Percentiles rank a stretch among this genome's conserved stretches.
These are phyloP conservation scores for Abrus pulchellus DNA, from an alignment of 306 rosid genomes.

Conservation along the genomic window DNA sequence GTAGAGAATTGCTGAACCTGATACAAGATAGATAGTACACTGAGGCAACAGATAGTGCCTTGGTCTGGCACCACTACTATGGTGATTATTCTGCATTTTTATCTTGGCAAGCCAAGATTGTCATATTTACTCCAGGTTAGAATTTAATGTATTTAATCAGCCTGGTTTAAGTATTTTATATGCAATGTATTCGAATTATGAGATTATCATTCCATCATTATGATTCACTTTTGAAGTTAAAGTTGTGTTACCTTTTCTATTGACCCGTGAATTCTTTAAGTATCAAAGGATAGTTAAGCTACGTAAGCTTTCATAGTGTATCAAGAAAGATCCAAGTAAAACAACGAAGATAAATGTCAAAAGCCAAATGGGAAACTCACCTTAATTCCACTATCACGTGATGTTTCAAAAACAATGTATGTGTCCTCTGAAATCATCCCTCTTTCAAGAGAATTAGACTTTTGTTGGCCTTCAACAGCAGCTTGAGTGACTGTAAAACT, in stretches of 20 bases:
- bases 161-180: no score
- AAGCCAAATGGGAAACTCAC: slow-evolving; percentile 54
- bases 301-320: slow-evolving; percentile 29
- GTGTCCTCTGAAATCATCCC: slow-evolving; percentile 92
- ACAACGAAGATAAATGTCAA: slow-evolving; percentile 6
- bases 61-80: no score
- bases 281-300: slow-evolving; percentile 38
- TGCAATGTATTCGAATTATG: no score
- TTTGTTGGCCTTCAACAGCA: slow-evolving; percentile 73
- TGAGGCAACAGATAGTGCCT: no score
- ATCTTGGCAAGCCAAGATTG: no score
- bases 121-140: no score
- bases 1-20: no score
- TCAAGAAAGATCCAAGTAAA: neutral
- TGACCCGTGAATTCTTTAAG: neutral
- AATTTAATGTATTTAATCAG: no score
- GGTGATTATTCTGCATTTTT: no score
- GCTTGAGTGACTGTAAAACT: slow-evolving; percentile 82
- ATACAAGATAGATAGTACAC: no score
- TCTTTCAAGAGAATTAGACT: slow-evolving; percentile 69
- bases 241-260: neutral
- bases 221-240: neutral
- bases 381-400: slow-evolving; percentile 94
- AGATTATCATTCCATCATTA: neutral
- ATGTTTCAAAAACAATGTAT: slow-evolving; percentile 80